phyloP scores from a whole-genome alignment of 2,329 filamentous ascomycete species.

The Fusarium begoniae region DNA sequence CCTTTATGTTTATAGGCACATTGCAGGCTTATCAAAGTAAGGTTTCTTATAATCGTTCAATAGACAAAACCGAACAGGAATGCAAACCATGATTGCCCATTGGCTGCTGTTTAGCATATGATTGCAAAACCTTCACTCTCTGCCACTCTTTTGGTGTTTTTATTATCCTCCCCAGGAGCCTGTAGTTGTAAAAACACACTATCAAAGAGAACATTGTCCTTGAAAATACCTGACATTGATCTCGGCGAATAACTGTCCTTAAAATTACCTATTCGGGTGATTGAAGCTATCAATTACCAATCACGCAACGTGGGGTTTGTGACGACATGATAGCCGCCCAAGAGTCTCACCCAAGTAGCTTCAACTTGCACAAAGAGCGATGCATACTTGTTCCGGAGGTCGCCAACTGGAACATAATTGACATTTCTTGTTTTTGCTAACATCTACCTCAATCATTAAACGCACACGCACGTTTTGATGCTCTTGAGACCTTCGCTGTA shows the following conservation, averaged over 20 bases:
- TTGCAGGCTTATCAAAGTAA: neutral
- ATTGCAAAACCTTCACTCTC: neutral
- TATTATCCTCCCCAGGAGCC: neutral
- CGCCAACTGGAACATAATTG: neutral
- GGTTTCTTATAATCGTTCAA: neutral
- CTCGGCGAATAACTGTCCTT: neutral
- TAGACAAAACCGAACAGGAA: neutral
- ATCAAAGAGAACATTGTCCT: neutral
- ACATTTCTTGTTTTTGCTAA: neutral
- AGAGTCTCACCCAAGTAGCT: neutral
- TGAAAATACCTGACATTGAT: neutral
- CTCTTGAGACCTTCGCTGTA: neutral
- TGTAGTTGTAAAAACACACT: neutral
- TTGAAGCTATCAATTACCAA: constrained; percentile 27
- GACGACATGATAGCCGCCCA: constrained; percentile 24
- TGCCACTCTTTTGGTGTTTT: neutral
- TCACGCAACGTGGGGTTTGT: constrained; percentile 31
- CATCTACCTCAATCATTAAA: neutral
- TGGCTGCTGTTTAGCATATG: neutral
- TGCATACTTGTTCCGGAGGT: constrained; percentile 1
- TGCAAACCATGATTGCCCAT: neutral
- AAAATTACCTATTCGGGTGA: constrained; percentile 5
- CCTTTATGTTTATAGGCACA: neutral
- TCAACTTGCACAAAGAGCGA: constrained; percentile 13
- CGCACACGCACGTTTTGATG: neutral